A percentile compares a stretch with the other conserved stretches of the same genome.
Evolutionary conservation across 2,329 filamentous ascomycete genomes (phyloP).

Genomic region (Fusarium subtropicale): DNA sequence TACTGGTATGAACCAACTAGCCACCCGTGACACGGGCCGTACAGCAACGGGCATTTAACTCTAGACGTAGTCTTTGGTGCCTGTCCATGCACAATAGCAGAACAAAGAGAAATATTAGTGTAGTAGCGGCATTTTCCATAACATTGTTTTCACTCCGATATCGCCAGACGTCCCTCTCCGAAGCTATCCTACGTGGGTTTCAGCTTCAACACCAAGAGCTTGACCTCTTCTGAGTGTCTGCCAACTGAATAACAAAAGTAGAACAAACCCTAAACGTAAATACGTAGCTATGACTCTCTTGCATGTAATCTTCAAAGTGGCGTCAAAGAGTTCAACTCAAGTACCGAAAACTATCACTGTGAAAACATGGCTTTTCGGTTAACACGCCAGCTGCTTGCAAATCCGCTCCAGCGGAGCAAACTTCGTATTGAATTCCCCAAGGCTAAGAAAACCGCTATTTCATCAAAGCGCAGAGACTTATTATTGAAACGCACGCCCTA

Average conservation of each 20-base stretch:
- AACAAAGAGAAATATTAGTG: not conserved
- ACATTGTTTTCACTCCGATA: not conserved
- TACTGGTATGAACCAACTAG: not conserved
- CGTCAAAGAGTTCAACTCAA: not conserved
- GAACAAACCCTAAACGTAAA: not conserved
- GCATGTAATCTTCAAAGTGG: not conserved
- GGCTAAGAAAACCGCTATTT: not conserved
- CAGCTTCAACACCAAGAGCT: not conserved
- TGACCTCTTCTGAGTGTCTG: not conserved
- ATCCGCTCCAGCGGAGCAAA: not conserved
- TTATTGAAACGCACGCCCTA: slow-evolving; percentile 2
- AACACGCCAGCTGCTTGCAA: not conserved
- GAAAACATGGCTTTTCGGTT: not conserved
- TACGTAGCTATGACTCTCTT: not conserved
- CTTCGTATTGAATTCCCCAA: not conserved
- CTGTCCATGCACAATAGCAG: not conserved
- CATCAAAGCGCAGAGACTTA: slow-evolving; percentile 2
- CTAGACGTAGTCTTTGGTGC: not conserved
- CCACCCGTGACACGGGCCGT: slow-evolving; percentile 4
- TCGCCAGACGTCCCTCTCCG: no score
- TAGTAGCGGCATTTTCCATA: not conserved
- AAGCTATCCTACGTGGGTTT: not conserved
- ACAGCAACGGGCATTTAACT: not conserved
- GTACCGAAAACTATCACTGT: not conserved
- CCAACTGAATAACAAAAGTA: not conserved